phyloP scores from a whole-genome alignment of 2,329 filamentous ascomycete species.

The Cladosporium austrohemisphaericum region DNA sequence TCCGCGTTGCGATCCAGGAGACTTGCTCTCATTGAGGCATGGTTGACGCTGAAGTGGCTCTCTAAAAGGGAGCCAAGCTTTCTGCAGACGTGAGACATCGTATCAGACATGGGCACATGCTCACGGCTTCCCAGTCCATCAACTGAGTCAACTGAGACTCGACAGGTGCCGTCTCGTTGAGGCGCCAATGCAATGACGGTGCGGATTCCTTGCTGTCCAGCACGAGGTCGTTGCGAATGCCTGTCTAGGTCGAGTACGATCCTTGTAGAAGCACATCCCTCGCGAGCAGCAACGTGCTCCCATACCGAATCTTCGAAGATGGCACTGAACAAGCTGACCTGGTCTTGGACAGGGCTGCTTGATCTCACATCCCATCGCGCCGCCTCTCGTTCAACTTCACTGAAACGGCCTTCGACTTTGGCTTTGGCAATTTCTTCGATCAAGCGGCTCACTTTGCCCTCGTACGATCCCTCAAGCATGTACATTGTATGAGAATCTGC shows the following conservation, averaged over 20 bases:
- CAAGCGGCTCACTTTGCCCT: conserved; percentile 71
- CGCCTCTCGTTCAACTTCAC: conserved; percentile 77
- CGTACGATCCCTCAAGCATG: conserved; percentile 68
- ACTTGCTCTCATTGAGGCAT: conserved; percentile 60
- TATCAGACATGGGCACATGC: conserved; percentile 66
- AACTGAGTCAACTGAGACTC: conserved; percentile 59
- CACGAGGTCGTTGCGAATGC: conserved; percentile 32
- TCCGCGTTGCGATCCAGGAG: conserved; percentile 76
- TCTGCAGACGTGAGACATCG: conserved; percentile 47
- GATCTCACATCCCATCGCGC: conserved; percentile 76
- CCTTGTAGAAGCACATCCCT: conserved; percentile 53
- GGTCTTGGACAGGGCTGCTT: conserved; percentile 56
- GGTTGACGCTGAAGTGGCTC: conserved; percentile 64
- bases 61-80: conserved; percentile 25
- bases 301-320: conserved; percentile 68
- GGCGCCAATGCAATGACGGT: conserved; percentile 62
- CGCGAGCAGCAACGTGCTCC: conserved; percentile 60
- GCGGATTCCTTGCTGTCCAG: conserved; percentile 58
- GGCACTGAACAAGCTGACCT: conserved; percentile 57
- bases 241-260: conserved; percentile 62
- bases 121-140: conserved; percentile 71
- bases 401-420: conserved; percentile 77
- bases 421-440: conserved; percentile 85
- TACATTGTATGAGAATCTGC: conserved; percentile 45
- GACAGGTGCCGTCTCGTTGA: conserved; percentile 53